These are phyloP conservation scores for Alternaria triticina DNA, from an alignment of 2,329 filamentous ascomycete genomes.

Conservation along the genomic window DNA sequence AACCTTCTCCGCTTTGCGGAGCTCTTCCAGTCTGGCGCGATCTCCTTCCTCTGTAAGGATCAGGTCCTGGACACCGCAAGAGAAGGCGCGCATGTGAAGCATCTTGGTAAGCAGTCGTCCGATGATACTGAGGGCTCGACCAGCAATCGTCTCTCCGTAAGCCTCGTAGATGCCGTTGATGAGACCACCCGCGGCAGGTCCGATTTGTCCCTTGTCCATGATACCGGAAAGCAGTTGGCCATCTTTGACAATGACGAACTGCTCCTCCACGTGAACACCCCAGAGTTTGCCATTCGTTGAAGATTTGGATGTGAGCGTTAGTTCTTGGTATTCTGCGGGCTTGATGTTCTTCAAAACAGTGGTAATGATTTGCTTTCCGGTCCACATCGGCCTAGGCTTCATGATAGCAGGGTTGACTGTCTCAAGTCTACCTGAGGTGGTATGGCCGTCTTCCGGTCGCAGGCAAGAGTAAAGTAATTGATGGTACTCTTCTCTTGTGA, in stretches of 20 bases:
- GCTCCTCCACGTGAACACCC: conserved; percentile 78
- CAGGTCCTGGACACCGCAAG: conserved; percentile 96
- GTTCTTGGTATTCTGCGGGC: conserved; percentile 74
- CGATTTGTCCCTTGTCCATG: conserved; percentile 93
- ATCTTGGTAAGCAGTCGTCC: conserved; percentile 88
- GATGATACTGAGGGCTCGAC: conserved; percentile 85
- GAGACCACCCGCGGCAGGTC: conserved; percentile 83
- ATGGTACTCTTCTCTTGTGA: conserved; percentile 85
- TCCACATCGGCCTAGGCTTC: conserved; percentile 85
- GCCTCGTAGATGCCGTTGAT: conserved; percentile 93
- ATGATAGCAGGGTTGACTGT: conserved; percentile 81
- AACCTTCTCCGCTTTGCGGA: conserved; percentile 70
- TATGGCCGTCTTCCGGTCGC: conserved; percentile 88
- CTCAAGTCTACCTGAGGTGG: conserved; percentile 79
- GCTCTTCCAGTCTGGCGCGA: conserved; percentile 68
- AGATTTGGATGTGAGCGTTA: conserved; percentile 81
- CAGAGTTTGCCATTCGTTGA: conserved; percentile 81
- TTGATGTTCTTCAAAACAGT: conserved; percentile 92
- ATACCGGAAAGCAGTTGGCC: conserved; percentile 90
- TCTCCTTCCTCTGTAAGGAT: conserved; percentile 84
- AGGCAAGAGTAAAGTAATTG: conserved; percentile 91
- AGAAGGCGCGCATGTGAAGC: conserved; percentile 92
- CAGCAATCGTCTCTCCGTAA: conserved; percentile 86
- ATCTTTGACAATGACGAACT: conserved; percentile 78
- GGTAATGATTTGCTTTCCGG: conserved; percentile 93